phyloP scores from a whole-genome alignment of 257 asterid genomes.

The Penstemon davidsonii region DNA sequence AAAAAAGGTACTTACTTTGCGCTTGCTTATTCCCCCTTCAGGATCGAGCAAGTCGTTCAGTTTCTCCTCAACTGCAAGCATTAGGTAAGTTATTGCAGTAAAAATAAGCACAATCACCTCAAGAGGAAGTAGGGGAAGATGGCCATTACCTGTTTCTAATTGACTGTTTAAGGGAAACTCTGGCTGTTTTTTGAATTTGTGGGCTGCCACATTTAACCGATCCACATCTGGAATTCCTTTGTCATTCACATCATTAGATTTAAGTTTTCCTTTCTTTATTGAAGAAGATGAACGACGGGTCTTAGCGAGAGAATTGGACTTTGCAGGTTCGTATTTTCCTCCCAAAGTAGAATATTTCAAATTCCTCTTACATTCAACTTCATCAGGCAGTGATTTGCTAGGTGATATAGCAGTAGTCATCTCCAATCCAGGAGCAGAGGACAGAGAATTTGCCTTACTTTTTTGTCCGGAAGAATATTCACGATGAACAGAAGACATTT shows the following conservation, averaged over 20 bases:
- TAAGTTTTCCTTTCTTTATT: constrained; percentile 53
- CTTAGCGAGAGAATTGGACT: constrained; percentile 38
- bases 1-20: constrained; percentile 52
- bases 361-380: constrained; percentile 38
- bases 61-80: constrained; percentile 79
- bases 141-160: constrained; percentile 71
- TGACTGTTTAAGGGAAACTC: constrained; percentile 49
- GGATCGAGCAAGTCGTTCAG: constrained; percentile 76
- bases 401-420: constrained; percentile 23
- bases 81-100: constrained; percentile 21
- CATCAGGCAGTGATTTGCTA: constrained; percentile 41
- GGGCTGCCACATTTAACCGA: constrained; percentile 39
- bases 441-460: constrained; percentile 22
- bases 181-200: constrained; percentile 44
- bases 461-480: constrained; percentile 35
- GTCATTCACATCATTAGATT: constrained; percentile 38
- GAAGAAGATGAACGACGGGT: constrained; percentile 44
- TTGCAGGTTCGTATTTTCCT: constrained; percentile 36
- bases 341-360: constrained; percentile 40
- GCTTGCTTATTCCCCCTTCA: constrained; percentile 89
- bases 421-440: constrained; percentile 30
- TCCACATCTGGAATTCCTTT: constrained; percentile 40
- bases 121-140: constrained; percentile 18
- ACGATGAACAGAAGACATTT: constrained; percentile 32
- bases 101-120: constrained; percentile 22